phyloP scores from a whole-genome alignment of 306 rosid species.

The Nissolia schottii region DNA sequence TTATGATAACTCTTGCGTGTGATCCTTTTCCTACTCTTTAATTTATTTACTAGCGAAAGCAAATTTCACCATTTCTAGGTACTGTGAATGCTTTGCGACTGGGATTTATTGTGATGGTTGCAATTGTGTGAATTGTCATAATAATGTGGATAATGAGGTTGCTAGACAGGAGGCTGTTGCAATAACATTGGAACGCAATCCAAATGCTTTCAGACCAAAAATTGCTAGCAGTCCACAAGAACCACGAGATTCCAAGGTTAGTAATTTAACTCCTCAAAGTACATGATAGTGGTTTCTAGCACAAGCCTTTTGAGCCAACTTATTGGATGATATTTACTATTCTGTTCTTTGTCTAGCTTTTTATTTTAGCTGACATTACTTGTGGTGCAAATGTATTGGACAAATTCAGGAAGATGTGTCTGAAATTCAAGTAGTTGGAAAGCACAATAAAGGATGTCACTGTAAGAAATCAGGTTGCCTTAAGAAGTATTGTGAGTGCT shows the following conservation, averaged over 20 bases:
- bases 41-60: not conserved
- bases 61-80: constrained; percentile 44
- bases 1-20: constrained; percentile 12
- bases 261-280: constrained; percentile 21
- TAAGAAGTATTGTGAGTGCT: constrained; percentile 87
- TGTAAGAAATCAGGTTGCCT: constrained; percentile 90
- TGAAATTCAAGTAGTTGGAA: constrained; percentile 57
- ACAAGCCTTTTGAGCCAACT: constrained; percentile 17
- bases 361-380: constrained; percentile 20
- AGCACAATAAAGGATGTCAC: constrained; percentile 86
- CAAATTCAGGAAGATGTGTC: constrained; percentile 50
- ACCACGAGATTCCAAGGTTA: constrained; percentile 47
- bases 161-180: constrained; percentile 68
- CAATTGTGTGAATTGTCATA: constrained; percentile 66
- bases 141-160: constrained; percentile 63
- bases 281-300: not conserved
- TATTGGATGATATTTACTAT: not conserved
- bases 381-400: constrained; percentile 21
- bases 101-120: constrained; percentile 78
- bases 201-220: constrained; percentile 82
- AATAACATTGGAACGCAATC: constrained; percentile 65
- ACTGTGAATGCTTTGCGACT: constrained; percentile 83
- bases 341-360: not conserved
- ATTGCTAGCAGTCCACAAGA: constrained; percentile 64
- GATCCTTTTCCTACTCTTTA: not conserved